Evolutionary conservation across 306 rosid genomes (phyloP).

Genomic region (Notholithocarpus densiflorus): DNA sequence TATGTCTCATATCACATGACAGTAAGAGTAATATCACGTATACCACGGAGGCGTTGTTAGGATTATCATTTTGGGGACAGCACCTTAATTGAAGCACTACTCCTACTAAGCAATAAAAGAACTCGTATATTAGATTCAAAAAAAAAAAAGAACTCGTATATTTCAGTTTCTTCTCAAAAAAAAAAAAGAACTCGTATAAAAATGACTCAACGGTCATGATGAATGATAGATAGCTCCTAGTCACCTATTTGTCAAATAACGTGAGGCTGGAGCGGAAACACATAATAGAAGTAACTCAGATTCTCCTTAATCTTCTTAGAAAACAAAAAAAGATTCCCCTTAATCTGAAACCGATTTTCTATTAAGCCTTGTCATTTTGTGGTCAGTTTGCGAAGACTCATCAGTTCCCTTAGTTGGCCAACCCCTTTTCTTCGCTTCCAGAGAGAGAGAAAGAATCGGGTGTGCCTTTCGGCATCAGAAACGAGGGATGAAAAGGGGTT

Average conservation of each 20-base stretch:
- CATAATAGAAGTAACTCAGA: background rate
- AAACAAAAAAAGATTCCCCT: background rate
- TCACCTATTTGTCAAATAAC: background rate
- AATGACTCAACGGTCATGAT: background rate
- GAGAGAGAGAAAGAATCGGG: background rate
- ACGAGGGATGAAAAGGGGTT: constrained; percentile 37
- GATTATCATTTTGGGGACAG: no score
- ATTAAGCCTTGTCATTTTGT: constrained; percentile 7
- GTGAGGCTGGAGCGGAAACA: background rate
- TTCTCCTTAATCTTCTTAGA: no score
- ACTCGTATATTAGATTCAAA: no score
- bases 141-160: no score
- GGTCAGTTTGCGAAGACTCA: background rate
- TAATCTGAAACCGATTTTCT: constrained; percentile 3
- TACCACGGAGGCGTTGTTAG: accelerated
- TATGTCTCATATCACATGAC: no score
- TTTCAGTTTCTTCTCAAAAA: no score
- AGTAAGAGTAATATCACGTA: accelerated
- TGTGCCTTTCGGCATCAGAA: constrained; percentile 39
- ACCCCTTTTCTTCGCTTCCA: background rate
- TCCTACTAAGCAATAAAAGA: no score
- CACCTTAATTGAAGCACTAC: no score
- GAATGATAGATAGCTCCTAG: background rate
- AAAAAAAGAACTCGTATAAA: no score
- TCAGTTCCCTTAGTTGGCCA: background rate